phyloP scores from a whole-genome alignment of 1,284 basidiomycete genomes.

The Cutaneotrichosporon daszewskae region DNA sequence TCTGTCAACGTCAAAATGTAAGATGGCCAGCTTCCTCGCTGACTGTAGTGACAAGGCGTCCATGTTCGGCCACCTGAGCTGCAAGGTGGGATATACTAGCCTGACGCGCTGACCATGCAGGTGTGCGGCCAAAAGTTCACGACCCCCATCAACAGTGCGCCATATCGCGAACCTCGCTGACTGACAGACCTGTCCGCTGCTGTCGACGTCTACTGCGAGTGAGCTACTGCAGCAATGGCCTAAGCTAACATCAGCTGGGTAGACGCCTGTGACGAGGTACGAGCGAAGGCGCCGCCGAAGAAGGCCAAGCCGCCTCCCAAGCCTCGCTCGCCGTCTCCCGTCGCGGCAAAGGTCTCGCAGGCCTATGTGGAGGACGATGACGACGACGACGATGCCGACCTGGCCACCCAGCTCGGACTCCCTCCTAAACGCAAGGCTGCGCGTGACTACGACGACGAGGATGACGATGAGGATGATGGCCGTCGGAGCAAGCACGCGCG shows the following conservation, averaged over 20 bases:
- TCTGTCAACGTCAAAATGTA: slow-evolving; percentile 40
- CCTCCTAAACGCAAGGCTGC: slow-evolving; percentile 4
- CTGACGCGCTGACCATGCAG: slow-evolving; percentile 4
- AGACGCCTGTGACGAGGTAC: slow-evolving; percentile 43
- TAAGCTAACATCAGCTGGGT: slow-evolving; percentile 35
- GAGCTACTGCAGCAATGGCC: slow-evolving; percentile 5
- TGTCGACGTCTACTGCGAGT: slow-evolving; percentile 45
- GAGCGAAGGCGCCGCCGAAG: slow-evolving; percentile 30
- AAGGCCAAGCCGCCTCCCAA: slow-evolving; percentile 10
- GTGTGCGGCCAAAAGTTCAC: slow-evolving; percentile 38
- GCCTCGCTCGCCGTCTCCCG: slow-evolving; percentile 5
- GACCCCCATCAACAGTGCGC: slow-evolving; percentile 41
- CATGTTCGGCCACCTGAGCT: slow-evolving; percentile 37
- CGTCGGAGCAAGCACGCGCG: slow-evolving; percentile 6
- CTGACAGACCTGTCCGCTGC: slow-evolving; percentile 38
- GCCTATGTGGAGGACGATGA: slow-evolving; percentile 53
- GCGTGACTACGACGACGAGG: slow-evolving; percentile 18
- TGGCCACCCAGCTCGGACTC: slow-evolving; percentile 1
- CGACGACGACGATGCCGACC: slow-evolving; percentile 64
- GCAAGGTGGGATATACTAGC: slow-evolving; percentile 24
- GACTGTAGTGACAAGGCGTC: slow-evolving; percentile 32
- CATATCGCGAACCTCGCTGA: not conserved
- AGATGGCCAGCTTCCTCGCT: slow-evolving; percentile 7
- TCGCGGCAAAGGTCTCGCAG: slow-evolving; percentile 38
- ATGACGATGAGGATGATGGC: slow-evolving; percentile 9